Base-by-base conservation (phyloP, 2,329 filamentous ascomycete species). In the Corniculantispora saksenae region DNA sequence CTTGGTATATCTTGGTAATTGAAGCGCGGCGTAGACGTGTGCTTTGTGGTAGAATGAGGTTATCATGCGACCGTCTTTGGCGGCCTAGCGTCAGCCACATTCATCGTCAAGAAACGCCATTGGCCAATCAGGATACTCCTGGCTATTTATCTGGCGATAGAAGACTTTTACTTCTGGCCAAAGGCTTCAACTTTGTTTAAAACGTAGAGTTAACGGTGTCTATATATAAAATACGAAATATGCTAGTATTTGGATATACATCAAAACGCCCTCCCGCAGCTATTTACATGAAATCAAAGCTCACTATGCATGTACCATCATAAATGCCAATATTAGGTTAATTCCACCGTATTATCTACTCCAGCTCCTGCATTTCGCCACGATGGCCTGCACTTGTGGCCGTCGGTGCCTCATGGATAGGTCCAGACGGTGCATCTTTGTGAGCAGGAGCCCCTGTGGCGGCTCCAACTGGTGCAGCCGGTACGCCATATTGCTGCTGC, bases 291-390 rank as follows among this genome's bases (percentile, higher is more conserved):
- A 47, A 17, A 10, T 29, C 19, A 43, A 27, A 40, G 12, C 17
- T 13, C 9, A 27, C 5, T 35, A 9, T 19, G 21, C 10, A 54
- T 25, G 23, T 23, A 4, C 40, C 19, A 9, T 47, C 38, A 10
- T 25, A 43, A 19, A 5, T 54, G 38, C 51, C 9, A 45, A 23
- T 13, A 43, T 50, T 43, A 59, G 10, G 19, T 25, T 7, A 10
- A 5, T 35, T 15, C 45, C 32, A 15, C 32, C 29, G 23, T 2
- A 32, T 15, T 10, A 15, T 55, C 40, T 57, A 65, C 43, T 40
- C 40, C 19, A 65, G n/a, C 47, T 65, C 63, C 5, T 65, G 63
- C 58, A 61, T 65, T 43, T 65, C 57, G 23, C 63, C 63, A 12
- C 63, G 63, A 23, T 65, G 63, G 17, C 59, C 57, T n/a, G 56